Evolutionary conservation across 208 protist genomes (phyloP).

Genomic region (Trypanosoma conorhini): DNA sequence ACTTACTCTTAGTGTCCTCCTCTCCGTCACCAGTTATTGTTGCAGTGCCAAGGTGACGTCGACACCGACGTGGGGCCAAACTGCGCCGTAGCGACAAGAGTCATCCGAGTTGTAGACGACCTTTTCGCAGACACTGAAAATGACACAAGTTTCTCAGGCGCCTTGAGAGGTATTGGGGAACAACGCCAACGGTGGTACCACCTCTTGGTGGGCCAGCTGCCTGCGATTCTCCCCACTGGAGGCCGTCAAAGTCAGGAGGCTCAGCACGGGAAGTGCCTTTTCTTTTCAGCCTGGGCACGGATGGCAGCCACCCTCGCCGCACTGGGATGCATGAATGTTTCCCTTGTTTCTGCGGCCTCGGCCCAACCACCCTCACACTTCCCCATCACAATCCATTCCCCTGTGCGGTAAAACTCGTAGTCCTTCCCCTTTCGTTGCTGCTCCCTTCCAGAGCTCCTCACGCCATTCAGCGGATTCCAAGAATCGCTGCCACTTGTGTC

Average conservation of each 20-base stretch:
- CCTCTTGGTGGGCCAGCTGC: neutral
- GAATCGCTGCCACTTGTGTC: neutral
- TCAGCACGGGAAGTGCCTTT: neutral
- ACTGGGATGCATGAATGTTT: slow-evolving; percentile 10
- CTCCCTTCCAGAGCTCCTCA: neutral
- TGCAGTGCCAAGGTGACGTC: neutral
- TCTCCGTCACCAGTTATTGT: neutral
- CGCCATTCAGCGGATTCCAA: neutral
- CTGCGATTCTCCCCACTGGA: neutral
- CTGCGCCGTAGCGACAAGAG: neutral
- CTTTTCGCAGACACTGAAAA: neutral
- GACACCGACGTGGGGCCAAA: neutral
- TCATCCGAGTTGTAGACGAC: neutral
- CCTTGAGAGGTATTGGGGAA: neutral
- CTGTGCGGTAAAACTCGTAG: slow-evolving; percentile 9
- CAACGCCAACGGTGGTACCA: neutral
- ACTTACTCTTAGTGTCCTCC: too few relatives aligned
- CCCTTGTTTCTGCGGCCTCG: neutral
- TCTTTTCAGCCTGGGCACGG: neutral
- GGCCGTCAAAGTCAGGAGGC: neutral
- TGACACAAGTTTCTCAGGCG: neutral
- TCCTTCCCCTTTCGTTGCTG: neutral
- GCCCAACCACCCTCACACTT: neutral
- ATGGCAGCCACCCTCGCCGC: neutral
- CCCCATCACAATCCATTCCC: slow-evolving; percentile 20